Conservation (phyloP, 2,329 filamentous ascomycete species). For the Claviceps digitariae region DNA sequence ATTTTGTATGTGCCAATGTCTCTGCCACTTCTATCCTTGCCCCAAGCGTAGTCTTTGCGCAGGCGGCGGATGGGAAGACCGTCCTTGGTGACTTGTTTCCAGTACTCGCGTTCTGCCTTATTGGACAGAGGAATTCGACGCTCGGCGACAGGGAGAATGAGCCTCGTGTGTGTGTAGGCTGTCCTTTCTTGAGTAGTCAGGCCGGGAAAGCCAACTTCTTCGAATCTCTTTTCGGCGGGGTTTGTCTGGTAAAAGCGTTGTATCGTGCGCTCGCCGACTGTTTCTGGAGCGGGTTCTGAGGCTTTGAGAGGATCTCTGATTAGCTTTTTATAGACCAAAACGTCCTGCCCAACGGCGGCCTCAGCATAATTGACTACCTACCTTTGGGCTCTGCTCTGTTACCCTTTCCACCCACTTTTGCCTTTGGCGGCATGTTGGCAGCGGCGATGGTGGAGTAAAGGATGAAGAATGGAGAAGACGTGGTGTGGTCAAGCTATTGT, state of each 20-base stretch:
- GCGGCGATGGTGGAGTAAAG: conserved; percentile 9
- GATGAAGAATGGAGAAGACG: conserved; percentile 1
- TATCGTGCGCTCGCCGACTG: conserved; percentile 33
- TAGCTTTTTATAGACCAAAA: neutral
- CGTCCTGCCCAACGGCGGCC: neutral
- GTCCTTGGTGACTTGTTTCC: conserved; percentile 41
- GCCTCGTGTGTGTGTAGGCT: conserved; percentile 32
- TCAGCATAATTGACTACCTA: neutral
- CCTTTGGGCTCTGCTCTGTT: conserved; percentile 13
- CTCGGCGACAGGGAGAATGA: conserved; percentile 28
- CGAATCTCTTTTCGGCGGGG: conserved; percentile 31
- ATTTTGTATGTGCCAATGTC: conserved; percentile 34
- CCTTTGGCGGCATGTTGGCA: conserved; percentile 13
- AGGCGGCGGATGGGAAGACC: conserved; percentile 34
- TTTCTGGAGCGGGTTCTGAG: conserved; percentile 25
- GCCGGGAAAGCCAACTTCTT: conserved; percentile 29
- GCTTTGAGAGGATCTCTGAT: conserved; percentile 7
- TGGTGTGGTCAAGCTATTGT: conserved; percentile 7
- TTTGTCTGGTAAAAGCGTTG: conserved; percentile 36
- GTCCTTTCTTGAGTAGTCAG: conserved; percentile 35
- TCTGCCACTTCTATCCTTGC: conserved; percentile 34
- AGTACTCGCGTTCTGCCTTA: conserved; percentile 43
- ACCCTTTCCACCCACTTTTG: conserved; percentile 10
- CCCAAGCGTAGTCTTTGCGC: conserved; percentile 31
- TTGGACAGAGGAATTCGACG: conserved; percentile 22